Evolutionary conservation across 2,329 filamentous ascomycete species (phyloP).

Genomic region (Trichoderma sp.): DNA sequence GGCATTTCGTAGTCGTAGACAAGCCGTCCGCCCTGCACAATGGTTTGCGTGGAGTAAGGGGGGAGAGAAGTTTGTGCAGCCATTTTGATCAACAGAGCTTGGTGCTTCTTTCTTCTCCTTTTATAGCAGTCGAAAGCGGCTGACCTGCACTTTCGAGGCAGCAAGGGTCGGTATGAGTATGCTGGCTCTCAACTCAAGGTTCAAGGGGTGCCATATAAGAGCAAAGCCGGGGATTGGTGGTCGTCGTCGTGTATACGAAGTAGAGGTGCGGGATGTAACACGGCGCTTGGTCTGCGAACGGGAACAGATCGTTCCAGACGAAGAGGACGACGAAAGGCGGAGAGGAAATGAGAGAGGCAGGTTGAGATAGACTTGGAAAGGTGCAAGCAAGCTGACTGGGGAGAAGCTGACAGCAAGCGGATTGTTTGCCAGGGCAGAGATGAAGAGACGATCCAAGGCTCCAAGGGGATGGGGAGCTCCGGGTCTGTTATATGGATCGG

Average conservation of each 20-base stretch:
- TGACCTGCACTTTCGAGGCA: background rate
- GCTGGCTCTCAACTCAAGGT: constrained; percentile 6
- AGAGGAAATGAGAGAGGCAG: background rate
- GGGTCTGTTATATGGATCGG: constrained; percentile 22
- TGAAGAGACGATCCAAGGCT: constrained; percentile 15
- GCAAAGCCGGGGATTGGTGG: background rate
- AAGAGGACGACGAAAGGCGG: background rate
- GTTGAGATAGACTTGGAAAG: background rate
- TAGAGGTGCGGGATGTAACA: background rate
- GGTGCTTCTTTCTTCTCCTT: background rate
- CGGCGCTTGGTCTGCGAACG: background rate
- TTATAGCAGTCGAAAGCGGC: background rate
- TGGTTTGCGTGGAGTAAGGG: background rate
- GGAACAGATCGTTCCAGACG: background rate
- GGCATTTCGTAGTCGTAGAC: background rate
- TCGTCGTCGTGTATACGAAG: background rate
- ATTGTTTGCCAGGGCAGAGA: background rate
- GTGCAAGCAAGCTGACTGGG: background rate
- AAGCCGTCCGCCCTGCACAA: background rate
- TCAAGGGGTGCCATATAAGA: constrained; percentile 12
- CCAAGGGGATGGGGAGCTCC: constrained; percentile 8
- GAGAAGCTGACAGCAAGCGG: background rate
- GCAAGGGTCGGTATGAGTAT: background rate
- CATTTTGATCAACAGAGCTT: background rate
- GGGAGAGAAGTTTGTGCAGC: background rate